Evolutionary conservation across 1,284 basidiomycete genomes (phyloP), one percentile per base, ranked within the genome.

Genomic region (Neolentinus lepideus): DNA sequence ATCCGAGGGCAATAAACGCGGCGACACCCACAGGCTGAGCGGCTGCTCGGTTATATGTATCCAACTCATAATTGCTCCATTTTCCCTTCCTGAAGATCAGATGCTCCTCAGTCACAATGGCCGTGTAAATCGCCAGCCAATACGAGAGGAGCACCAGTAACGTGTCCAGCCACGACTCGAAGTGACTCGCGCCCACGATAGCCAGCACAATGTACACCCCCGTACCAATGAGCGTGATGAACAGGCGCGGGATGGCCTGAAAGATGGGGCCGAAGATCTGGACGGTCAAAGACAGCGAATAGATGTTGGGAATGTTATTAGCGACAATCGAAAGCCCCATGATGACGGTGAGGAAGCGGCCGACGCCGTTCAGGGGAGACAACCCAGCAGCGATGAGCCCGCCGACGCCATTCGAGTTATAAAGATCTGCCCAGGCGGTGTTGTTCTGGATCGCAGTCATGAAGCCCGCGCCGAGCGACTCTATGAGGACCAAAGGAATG

Each of bases 141-240:
- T 84, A 85, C 19, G 84, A 81, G 58, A 83, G 81, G 47, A 84
- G 61, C 43, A 68, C 75, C 73, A 60, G 27, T 21, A 54, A 56
- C 14, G n/a, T 60, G 35, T 46, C 51, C n/a, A 48, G 51, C 43
- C 33, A 46, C 38, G 38, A 27, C 33, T 24, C 27, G 63, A 85
- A 85, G 50, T 63, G 71, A n/a, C 66, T 71, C n/a, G 81, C 79
- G 1, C 82, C 83, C 12, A 84, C 63, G 57, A 86, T 81, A 11
- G 78, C 78, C 2, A 85, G 62, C 0, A 83, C 83, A 56, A 58
- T 70, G 54, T 54, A 83, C 81, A 93, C 83, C n/a, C 79, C 86
- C 22, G 81, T 85, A 50, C 47, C 47, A 2, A 88, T 87, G 36
- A 90, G 65, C 14, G 71, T 68, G 19, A 75, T 68, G 57, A 81